Base-by-base conservation (phyloP, 1,284 basidiomycete species). In the Fomes fomentarius region DNA sequence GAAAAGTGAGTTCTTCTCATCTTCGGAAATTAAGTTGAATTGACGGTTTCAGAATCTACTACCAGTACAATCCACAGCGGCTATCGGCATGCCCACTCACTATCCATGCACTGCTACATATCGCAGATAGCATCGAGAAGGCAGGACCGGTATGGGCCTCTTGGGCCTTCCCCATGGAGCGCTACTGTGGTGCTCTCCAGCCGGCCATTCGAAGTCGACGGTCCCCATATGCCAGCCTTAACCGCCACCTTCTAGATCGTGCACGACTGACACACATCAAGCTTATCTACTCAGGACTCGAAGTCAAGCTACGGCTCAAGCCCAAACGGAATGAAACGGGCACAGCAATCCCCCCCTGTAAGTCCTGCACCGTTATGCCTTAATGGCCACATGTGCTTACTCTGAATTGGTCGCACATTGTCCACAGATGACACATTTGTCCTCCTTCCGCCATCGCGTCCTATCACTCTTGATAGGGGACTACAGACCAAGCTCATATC, bases 111-210 rank as follows among this genome's bases (percentile, higher is more conserved):
- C 56, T 75, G 0, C 64, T 78, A 0, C 75, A 77, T 44, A 52
- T 76, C 37, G 62, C 67, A 1, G 63, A 71, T 38, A 61, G 67
- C 49, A 72, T 77, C 14, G 41, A 52, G 0, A 45, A 50, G 4
- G 62, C 66, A 34, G 74, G 75, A 3, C 75, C 75, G 1, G 63
- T 69, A 0, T 77, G 75, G 75, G 52, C 64, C 0, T 65, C 64
- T 2, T 77, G 76, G 76, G 67, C 72, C 3, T 77, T 74, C 52
- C 67, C 58, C 3, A 71, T 75, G 65, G 75, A 78, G 50, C 62
- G 72, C 0, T 76, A 62, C 42, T 76, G 74, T 59, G 71, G 71
- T 0, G 26, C 41, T 15, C 43, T 74, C 62, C 67, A 63, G 12
- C 63, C 61, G 7, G 59, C 61, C 2, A 62, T 69, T 17, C 40